Evolutionary conservation across 2,329 filamentous ascomycete species (phyloP), one percentile per base, ranked within the genome.

Genomic region (Thielaviopsis ethacetica): DNA sequence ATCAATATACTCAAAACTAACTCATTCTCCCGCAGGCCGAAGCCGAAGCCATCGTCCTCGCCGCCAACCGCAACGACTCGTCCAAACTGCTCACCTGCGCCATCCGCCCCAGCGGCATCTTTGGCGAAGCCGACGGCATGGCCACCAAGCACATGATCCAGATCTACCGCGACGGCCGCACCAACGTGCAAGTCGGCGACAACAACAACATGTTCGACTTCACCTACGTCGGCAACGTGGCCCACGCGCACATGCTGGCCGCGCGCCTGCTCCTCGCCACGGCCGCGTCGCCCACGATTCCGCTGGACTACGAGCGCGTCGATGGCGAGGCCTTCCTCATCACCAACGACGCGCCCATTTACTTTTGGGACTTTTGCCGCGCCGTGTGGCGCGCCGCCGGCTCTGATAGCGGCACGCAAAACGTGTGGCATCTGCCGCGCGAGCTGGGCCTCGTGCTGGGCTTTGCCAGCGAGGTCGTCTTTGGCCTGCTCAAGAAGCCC

Each of bases 281-380:
- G 19, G 66, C 68, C 1, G 71, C 76, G 61, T 73, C 78, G n/a
- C 63, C 70, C 38, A 71, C 75, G 58, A 83, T 80, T 21, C 83
- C 83, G n/a, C 77, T 88, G 44, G 82, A 86, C 71, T 73, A 82
- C 71, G 85, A 89, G 73, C 78, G 78, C 61, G 82, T 91, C 55
- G 87, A 91, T 68, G 93, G 91, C 61, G 84, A 96, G 70, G 84
- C 84, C 56, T 91, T 97, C 74, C 83, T 95, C 72, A 81, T 97
- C 67, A 93, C 89, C 60, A 97, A 97, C 70, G 88, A 90, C 71
- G 76, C 82, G 65, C 91, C 91, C 5, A 77, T 94, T 21, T 91
- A 91, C 69, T 94, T 95, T 71, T 94, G 93, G 83, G 89, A 95
- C 71, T 86, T 94, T 68, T 82, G 86, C 61, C 79, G 88, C 49